Conservation (phyloP, 2,329 filamentous ascomycete species). For the Elsinoe arachidis region DNA sequence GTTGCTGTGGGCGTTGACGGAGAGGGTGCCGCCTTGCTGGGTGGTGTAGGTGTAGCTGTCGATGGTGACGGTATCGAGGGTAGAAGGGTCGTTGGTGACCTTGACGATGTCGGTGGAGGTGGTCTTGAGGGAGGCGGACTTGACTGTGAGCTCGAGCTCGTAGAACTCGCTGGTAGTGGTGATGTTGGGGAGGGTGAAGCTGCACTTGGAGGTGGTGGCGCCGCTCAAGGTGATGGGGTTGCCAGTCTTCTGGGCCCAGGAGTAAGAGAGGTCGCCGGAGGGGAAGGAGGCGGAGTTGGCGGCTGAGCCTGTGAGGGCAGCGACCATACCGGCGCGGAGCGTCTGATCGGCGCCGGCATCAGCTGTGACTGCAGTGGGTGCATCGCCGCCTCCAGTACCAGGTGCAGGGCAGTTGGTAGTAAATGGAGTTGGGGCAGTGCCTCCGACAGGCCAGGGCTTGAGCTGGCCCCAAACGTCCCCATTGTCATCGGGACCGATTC, state of each 20-base stretch:
- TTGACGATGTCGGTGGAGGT: slow-evolving; percentile 25
- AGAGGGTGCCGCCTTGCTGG: slow-evolving; percentile 25
- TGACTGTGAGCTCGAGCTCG: slow-evolving; percentile 25
- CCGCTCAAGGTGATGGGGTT: slow-evolving; percentile 22
- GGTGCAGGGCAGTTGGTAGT: slow-evolving; percentile 12
- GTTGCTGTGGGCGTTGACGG: slow-evolving; percentile 28
- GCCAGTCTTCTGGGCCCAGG: slow-evolving; percentile 26
- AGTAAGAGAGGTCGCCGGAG: slow-evolving; percentile 23
- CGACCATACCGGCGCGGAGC: slow-evolving; percentile 24
- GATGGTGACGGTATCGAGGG: slow-evolving; percentile 25
- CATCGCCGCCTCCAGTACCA: slow-evolving; percentile 15
- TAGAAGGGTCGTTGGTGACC: slow-evolving; percentile 23
- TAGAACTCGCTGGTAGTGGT: slow-evolving; percentile 20
- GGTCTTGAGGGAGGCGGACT: slow-evolving; percentile 20
- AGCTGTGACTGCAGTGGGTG: slow-evolving; percentile 20
- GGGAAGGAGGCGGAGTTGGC: slow-evolving; percentile 19
- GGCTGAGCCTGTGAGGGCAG: slow-evolving; percentile 26
- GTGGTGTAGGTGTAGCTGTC: slow-evolving; percentile 28
- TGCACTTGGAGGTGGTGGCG: slow-evolving; percentile 13
- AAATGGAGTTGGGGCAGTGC: slow-evolving; percentile 22
- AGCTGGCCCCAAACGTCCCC: slow-evolving; percentile 32
- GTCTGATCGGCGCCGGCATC: slow-evolving; percentile 19
- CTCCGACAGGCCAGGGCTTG: slow-evolving; percentile 29
- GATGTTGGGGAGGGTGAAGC: slow-evolving; percentile 19
- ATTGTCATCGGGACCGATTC: slow-evolving; percentile 24